Conservation (phyloP, 306 rosid species). For the Glycyrrhiza uralensis region DNA sequence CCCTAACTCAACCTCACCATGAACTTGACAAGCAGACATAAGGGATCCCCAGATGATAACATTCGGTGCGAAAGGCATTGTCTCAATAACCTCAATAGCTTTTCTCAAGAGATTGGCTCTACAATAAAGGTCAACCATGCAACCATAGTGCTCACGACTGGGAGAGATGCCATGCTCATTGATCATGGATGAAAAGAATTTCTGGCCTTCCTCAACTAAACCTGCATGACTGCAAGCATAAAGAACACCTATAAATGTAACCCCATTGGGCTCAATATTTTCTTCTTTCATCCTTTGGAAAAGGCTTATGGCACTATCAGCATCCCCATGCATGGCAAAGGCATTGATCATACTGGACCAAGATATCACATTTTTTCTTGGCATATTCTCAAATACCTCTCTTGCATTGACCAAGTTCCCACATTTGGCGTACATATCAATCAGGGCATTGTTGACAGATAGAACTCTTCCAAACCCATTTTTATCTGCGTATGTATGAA, state of each 20-base stretch:
- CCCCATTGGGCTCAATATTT: slow-evolving; percentile 58
- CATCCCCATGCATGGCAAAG: slow-evolving; percentile 79
- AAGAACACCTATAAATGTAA: slow-evolving; percentile 85
- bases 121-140: slow-evolving; percentile 87
- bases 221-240: slow-evolving; percentile 93
- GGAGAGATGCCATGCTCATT: slow-evolving; percentile 62
- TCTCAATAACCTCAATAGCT: slow-evolving; percentile 72
- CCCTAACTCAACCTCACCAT: slow-evolving; percentile 69
- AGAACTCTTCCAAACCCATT: slow-evolving; percentile 56
- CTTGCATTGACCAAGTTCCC: slow-evolving; percentile 60
- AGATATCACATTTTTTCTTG: slow-evolving; percentile 62
- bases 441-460: slow-evolving; percentile 61
- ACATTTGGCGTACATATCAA: slow-evolving; percentile 73
- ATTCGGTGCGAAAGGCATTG: slow-evolving; percentile 76
- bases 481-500: slow-evolving; percentile 49
- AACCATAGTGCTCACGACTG: slow-evolving; percentile 79
- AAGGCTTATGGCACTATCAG: slow-evolving; percentile 45
- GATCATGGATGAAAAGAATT: slow-evolving; percentile 61
- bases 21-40: slow-evolving; percentile 77
- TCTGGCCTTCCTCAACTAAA: slow-evolving; percentile 59
- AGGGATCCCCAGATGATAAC: slow-evolving; percentile 88
- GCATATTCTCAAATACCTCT: slow-evolving; percentile 62
- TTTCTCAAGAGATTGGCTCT: slow-evolving; percentile 74
- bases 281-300: slow-evolving; percentile 61
- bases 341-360: slow-evolving; percentile 83